phyloP scores from a whole-genome alignment of 108 stramenopile genomes.

The Aurantiochytrium sp. region DNA sequence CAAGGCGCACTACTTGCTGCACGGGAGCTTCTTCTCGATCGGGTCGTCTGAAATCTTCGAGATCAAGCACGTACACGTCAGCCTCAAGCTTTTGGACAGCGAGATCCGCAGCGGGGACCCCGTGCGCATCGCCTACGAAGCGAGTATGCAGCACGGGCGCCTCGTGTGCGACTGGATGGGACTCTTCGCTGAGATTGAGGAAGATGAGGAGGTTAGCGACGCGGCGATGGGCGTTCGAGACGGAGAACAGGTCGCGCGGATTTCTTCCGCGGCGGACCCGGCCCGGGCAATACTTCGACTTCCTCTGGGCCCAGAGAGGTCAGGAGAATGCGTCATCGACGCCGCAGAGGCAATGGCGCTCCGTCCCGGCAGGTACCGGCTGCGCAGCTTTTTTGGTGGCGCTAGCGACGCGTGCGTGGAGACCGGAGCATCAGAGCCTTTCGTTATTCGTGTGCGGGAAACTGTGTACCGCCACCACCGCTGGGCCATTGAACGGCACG shows the following conservation, averaged over 20 bases:
- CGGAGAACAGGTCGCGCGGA: no score
- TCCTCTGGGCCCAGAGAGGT: not conserved
- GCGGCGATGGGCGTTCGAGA: no score
- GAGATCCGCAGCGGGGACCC: not conserved
- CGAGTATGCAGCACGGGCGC: not conserved
- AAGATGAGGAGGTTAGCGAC: not conserved
- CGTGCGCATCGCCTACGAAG: not conserved
- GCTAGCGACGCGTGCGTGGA: not conserved
- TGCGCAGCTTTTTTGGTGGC: not conserved
- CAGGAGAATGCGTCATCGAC: not conserved
- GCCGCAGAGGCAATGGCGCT: not conserved
- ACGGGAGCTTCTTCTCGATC: not conserved
- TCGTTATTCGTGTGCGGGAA: not conserved
- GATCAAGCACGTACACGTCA: not conserved
- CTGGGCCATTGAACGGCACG: not conserved
- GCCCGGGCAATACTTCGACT: not conserved
- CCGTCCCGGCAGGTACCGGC: not conserved
- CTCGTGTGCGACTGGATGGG: not conserved
- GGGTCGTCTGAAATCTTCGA: not conserved
- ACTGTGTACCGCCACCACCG: not conserved
- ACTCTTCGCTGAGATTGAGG: not conserved
- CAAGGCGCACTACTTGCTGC: not conserved
- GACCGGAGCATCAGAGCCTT: not conserved
- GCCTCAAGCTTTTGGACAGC: not conserved
- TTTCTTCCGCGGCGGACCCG: no score